Evolutionary conservation across 768 basidiomycete genomes (phyloP).

Genomic region (Kwoniella dendrophila): DNA sequence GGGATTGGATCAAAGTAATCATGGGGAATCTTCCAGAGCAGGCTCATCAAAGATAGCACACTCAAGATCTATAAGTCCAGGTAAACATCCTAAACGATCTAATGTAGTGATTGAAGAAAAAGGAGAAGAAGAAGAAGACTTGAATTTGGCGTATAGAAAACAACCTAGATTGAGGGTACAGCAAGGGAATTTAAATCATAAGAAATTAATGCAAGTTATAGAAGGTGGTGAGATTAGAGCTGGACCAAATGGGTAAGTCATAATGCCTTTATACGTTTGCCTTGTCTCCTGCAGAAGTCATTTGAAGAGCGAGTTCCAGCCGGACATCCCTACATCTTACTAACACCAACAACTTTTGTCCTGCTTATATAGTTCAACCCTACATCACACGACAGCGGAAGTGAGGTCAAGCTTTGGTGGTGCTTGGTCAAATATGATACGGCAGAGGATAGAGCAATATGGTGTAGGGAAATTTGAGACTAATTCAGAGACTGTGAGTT

Average conservation of each 20-base stretch:
- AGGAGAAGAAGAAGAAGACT: not conserved
- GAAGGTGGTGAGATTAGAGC: conserved; percentile 76
- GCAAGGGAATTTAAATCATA: conserved; percentile 89
- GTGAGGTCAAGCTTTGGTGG: conserved; percentile 89
- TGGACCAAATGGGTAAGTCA: conserved; percentile 68
- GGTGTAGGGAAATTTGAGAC: conserved; percentile 82
- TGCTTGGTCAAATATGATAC: conserved; percentile 70
- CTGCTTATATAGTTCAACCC: conserved; percentile 26
- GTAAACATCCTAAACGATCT: too few relatives aligned
- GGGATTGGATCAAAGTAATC: conserved; percentile 53
- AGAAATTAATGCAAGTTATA: conserved; percentile 89
- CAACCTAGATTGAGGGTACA: conserved; percentile 63
- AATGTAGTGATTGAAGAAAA: not conserved
- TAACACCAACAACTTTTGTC: too few relatives aligned
- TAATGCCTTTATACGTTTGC: not conserved
- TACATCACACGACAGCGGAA: conserved; percentile 82
- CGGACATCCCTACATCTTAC: too few relatives aligned
- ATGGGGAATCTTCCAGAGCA: not conserved
- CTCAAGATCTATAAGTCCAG: too few relatives aligned
- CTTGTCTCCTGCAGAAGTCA: not conserved
- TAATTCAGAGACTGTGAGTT: conserved; percentile 76
- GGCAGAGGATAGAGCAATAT: conserved; percentile 72
- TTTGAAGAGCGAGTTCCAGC: too few relatives aligned
- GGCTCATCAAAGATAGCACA: not conserved
- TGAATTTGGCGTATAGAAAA: conserved; percentile 18